phyloP scores from a whole-genome alignment of 225 moss, liverwort and hornwort genomes.

The Polytrichum commune region DNA sequence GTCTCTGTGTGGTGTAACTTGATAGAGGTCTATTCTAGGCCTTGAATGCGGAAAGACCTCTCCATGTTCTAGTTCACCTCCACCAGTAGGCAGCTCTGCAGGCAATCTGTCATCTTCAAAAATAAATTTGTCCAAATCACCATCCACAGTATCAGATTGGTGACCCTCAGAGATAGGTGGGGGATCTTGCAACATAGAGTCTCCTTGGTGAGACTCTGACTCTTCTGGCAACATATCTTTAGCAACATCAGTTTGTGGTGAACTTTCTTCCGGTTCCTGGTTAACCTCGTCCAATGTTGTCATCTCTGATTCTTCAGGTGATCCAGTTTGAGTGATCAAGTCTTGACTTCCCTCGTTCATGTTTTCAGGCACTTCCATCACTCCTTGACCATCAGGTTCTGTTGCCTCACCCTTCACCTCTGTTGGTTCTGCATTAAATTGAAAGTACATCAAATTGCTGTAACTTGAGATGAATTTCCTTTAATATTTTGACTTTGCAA shows the following conservation, averaged over 20 bases:
- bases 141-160: not conserved
- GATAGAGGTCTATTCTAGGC: constrained; percentile 5
- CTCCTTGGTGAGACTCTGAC: not conserved
- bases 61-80: not conserved
- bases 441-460: too few relatives aligned
- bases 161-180: not conserved
- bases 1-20: not conserved
- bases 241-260: not conserved
- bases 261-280: not conserved
- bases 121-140: not conserved
- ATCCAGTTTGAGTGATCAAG: not conserved
- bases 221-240: not conserved
- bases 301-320: not conserved
- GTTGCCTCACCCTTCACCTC: too few relatives aligned
- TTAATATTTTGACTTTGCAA: too few relatives aligned
- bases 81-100: not conserved
- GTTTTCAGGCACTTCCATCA: not conserved
- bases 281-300: not conserved
- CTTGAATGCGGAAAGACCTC: constrained; percentile 5
- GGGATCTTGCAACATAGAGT: too few relatives aligned
- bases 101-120: too few relatives aligned
- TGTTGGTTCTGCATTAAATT: too few relatives aligned
- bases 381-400: too few relatives aligned
- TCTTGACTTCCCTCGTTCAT: not conserved
- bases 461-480: too few relatives aligned